Evolutionary conservation across 2,329 filamentous ascomycete genomes (phyloP), one percentile per base, ranked within the genome.

Genomic region (Botrytis elliptica): DNA sequence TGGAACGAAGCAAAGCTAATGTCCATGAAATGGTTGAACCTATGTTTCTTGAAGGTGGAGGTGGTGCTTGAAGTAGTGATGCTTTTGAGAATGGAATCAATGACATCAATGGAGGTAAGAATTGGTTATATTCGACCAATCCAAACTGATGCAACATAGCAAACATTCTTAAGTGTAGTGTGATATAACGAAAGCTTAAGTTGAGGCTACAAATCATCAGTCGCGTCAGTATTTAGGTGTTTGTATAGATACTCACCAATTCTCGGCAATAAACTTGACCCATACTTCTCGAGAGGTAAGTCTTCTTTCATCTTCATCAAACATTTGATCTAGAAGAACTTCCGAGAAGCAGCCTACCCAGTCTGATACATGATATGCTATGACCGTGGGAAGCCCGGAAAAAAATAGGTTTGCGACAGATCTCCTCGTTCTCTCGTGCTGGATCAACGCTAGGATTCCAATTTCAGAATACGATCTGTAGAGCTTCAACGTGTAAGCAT

Each of bases 91-190:
- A 81, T 33, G 79, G 80, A 33, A 81, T 76, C 40, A 67, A 38
- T 46, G 70, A 67, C 40, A 57, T 60, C 18, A 67, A 36, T 29
- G 70, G 70, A 29, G 70, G 46, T 60, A 67, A 49, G 22, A 72
- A 14, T 42, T 71, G 33, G 18, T 22, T 49, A n/a, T 52, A 69
- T 33, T 69, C 20, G 20, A 81, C 76, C 33, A 82, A 74, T 46
- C 78, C 74, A 10, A 82, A 75, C 62, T 82, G 80, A 55, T 81
- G 79, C 3, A 81, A 76, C 46, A 79, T 78, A 25, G 79, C 77
- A 74, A 80, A 81, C 70, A 81, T 75, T 12, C 78, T 77, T 55
- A 80, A 75, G 67, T 81, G 78, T 7, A 81, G 69, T 3, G 75
- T 78, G 42, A 79, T 72, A 69, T 79, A 81, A 25, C 63, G 74